These are phyloP conservation scores for Silene coronaria DNA, from an alignment of 179 eudicot species.

Conservation along the genomic window DNA sequence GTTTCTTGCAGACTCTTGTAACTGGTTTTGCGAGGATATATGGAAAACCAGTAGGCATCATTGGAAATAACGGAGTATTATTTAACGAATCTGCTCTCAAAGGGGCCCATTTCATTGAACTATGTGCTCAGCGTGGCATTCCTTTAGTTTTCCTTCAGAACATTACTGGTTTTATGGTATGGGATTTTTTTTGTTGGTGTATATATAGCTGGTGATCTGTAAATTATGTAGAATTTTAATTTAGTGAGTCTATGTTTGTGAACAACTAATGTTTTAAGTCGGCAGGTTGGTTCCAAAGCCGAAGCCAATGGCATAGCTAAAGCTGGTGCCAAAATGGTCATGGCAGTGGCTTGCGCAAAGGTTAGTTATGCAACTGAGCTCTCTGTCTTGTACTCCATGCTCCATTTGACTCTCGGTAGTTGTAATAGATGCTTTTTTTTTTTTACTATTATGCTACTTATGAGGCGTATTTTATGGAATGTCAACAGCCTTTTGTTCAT, in stretches of 20 bases:
- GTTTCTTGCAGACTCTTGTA: slow-evolving; percentile 72
- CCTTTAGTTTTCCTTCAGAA: slow-evolving; percentile 95
- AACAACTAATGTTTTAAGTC: slow-evolving; percentile 6
- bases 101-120: slow-evolving; percentile 93
- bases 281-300: slow-evolving; percentile 89
- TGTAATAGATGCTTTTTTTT: neutral
- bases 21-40: slow-evolving; percentile 87
- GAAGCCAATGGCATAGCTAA: slow-evolving; percentile 97
- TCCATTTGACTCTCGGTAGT: neutral
- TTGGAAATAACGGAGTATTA: slow-evolving; percentile 89
- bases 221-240: neutral
- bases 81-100: slow-evolving; percentile 91
- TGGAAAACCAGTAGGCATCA: slow-evolving; percentile 91
- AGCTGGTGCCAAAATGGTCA: slow-evolving; percentile 99
- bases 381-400: neutral
- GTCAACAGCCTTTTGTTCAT: neutral
- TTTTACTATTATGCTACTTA: neutral
- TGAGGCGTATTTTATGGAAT: neutral
- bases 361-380: slow-evolving; percentile 21
- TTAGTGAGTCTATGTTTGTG: neutral
- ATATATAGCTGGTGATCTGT: neutral
- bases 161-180: slow-evolving; percentile 97
- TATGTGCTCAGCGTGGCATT: slow-evolving; percentile 89
- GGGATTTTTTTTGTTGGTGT: slow-evolving; percentile 1
- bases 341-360: slow-evolving; percentile 99